phyloP scores from a whole-genome alignment of 371 early-diverging fungal species.

The Coemansia sp. region DNA sequence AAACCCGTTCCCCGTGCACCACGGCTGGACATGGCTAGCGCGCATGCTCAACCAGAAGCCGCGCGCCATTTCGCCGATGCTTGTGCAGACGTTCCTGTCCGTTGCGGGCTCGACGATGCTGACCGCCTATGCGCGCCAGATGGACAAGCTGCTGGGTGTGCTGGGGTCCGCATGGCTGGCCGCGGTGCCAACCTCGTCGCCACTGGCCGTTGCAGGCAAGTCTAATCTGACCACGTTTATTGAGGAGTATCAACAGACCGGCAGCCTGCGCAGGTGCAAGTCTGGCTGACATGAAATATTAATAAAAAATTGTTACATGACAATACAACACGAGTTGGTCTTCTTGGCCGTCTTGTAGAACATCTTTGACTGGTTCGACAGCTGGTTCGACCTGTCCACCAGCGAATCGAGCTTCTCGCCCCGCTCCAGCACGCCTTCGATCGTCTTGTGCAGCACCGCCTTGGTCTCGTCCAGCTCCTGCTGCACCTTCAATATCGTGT shows the following conservation, averaged over 20 bases:
- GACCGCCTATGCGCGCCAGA: slow-evolving; percentile 37
- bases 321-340: slow-evolving; percentile 57
- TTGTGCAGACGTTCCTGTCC: slow-evolving; percentile 68
- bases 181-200: not conserved
- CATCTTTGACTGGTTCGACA: slow-evolving; percentile 91
- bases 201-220: slow-evolving; percentile 32
- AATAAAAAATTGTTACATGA: too few relatives aligned
- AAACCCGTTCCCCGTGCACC: slow-evolving; percentile 60
- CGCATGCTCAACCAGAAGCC: slow-evolving; percentile 75
- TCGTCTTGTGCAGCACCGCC: slow-evolving; percentile 94
- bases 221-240: slow-evolving; percentile 29
- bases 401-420: slow-evolving; percentile 96
- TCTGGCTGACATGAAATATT: too few relatives aligned
- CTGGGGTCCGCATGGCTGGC: slow-evolving; percentile 24
- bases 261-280: slow-evolving; percentile 18
- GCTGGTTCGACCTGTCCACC: slow-evolving; percentile 85
- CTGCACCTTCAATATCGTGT: slow-evolving; percentile 94
- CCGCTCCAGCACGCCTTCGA: slow-evolving; percentile 93
- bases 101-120: slow-evolving; percentile 44
- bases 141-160: slow-evolving; percentile 22
- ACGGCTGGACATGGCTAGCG: slow-evolving; percentile 83
- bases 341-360: slow-evolving; percentile 98
- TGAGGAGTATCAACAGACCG: slow-evolving; percentile 19
- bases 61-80: slow-evolving; percentile 66
- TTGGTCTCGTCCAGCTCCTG: slow-evolving; percentile 98